These are phyloP conservation scores for Suillus hirtellus DNA, from an alignment of 768 basidiomycete genomes.

Conservation along the genomic window DNA sequence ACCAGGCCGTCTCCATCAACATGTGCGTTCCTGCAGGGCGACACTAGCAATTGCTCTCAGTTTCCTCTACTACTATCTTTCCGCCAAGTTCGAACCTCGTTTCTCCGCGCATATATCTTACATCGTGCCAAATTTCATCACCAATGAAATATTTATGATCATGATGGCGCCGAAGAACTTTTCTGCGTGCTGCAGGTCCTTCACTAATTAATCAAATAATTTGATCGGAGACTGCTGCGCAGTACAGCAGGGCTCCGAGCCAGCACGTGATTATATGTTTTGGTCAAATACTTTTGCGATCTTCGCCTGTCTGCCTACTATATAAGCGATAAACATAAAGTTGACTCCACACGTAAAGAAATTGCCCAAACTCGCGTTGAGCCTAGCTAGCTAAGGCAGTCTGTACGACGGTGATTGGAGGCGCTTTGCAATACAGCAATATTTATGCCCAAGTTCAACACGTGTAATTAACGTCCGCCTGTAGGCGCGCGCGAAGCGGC, in stretches of 20 bases:
- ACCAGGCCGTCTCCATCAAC: neutral
- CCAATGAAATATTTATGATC: neutral
- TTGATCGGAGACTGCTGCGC: neutral
- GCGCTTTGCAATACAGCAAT: slow-evolving; percentile 3
- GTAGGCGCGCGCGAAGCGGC: neutral
- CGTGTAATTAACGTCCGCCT: neutral
- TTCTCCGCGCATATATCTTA: neutral
- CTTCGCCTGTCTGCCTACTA: neutral
- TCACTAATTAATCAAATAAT: neutral
- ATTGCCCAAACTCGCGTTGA: neutral
- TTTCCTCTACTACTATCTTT: neutral
- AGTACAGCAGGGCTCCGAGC: neutral
- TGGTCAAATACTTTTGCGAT: neutral
- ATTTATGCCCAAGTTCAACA: neutral
- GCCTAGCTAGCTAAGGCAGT: neutral
- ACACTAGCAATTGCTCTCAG: neutral
- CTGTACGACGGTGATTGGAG: neutral
- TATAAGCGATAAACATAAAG: neutral
- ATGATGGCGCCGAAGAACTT: neutral
- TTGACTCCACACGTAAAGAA: neutral
- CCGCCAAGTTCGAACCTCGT: neutral
- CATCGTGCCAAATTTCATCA: neutral
- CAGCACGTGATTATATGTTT: no score
- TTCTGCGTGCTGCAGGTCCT: neutral
- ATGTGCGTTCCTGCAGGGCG: neutral